phyloP scores from a whole-genome alignment of 148 eudicot species.

The Mesembryanthemum crystallinum region DNA sequence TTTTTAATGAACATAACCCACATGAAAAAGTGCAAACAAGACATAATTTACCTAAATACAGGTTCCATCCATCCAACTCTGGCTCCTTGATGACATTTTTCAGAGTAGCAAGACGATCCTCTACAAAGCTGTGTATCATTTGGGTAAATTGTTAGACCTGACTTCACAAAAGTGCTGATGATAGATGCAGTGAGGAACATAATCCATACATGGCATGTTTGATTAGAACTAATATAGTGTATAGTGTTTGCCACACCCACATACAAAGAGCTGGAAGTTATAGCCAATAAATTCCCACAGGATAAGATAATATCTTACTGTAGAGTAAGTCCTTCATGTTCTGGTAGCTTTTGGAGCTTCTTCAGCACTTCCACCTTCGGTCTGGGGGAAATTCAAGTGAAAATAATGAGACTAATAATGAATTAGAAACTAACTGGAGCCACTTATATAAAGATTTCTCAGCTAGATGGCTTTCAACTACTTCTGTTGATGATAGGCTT shows the following conservation, averaged over 20 bases:
- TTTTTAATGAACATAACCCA: not conserved
- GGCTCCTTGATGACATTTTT: constrained; percentile 94
- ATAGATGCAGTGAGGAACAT: not conserved
- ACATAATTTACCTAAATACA: constrained; percentile 67
- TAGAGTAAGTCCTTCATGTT: constrained; percentile 76
- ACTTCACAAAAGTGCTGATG: not conserved
- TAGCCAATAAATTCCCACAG: not conserved
- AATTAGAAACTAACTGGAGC: not conserved
- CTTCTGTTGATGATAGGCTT: constrained; percentile 21
- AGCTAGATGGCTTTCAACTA: not conserved
- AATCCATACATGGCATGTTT: not conserved
- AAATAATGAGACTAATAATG: not conserved
- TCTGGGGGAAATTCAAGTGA: constrained; percentile 35
- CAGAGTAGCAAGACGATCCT: constrained; percentile 87
- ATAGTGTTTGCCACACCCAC: no score
- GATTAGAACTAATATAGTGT: not conserved
- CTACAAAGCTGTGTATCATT: constrained; percentile 70
- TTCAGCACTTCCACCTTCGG: constrained; percentile 95
- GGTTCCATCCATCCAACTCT: constrained; percentile 78
- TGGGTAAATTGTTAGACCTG: constrained; percentile 1
- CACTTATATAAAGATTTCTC: not conserved
- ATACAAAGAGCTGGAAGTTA: not conserved
- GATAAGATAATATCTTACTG: constrained; percentile 55
- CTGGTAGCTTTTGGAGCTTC: constrained; percentile 83
- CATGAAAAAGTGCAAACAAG: not conserved